Evolutionary conservation across 1,284 basidiomycete genomes (phyloP).

Genomic region (Mycena sp.): DNA sequence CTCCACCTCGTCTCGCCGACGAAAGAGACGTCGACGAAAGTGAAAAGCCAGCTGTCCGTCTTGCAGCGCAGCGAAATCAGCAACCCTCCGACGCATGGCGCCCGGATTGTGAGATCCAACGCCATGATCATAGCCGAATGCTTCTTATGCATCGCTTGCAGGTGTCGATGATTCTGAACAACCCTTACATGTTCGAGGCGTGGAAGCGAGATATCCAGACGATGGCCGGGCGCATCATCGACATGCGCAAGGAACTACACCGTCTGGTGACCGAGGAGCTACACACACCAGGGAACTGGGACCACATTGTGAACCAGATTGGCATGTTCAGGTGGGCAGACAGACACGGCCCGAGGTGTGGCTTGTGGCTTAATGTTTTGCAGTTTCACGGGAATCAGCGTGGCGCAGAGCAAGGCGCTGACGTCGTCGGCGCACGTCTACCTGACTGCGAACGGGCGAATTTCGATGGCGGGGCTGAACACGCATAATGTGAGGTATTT

Average conservation of each 20-base stretch:
- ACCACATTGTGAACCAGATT: conserved; percentile 91
- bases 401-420: conserved; percentile 76
- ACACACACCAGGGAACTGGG: conserved; percentile 93
- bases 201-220: conserved; percentile 93
- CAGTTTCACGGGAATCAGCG: conserved; percentile 83
- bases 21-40: conserved; percentile 73
- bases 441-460: conserved; percentile 86
- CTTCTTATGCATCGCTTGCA: conserved; percentile 38
- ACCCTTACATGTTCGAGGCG: conserved; percentile 76
- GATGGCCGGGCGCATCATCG: conserved; percentile 93
- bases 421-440: conserved; percentile 88
- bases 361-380: conserved; percentile 10
- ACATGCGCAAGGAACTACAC: conserved; percentile 87
- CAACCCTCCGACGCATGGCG: conserved; percentile 92
- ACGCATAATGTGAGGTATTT: conserved; percentile 65
- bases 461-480: conserved; percentile 89
- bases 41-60: conserved; percentile 88
- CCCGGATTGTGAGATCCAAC: conserved; percentile 85
- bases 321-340: conserved; percentile 85
- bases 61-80: conserved; percentile 93
- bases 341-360: conserved; percentile 14
- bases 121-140: not conserved
- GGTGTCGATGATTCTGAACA: conserved; percentile 84
- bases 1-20: conserved; percentile 77
- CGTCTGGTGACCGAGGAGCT: conserved; percentile 83